Evolutionary conservation across 345 rosid genomes (phyloP), one percentile per base, ranked within the genome.

Genomic region (Euphorbia lathyris): DNA sequence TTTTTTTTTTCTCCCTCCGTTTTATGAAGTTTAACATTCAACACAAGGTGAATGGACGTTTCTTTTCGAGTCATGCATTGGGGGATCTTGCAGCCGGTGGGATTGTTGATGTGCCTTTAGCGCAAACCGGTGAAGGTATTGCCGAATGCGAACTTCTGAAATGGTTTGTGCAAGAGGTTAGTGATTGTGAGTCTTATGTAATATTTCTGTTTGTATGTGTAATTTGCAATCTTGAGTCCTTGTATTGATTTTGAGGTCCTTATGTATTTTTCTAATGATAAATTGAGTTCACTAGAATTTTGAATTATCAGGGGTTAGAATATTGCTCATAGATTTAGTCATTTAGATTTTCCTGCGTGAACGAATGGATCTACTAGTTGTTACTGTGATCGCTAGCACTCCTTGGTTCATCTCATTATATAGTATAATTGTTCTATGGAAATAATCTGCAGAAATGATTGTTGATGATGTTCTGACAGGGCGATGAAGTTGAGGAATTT

Each of bases 101-200:
- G 86, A 51, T 45, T 80, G 79, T 91, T 48, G 96, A 91, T 69
- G 96, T 93, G 47, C 97, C 96, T 40, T 78, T 90, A 17, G 98
- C 98, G 20, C 98, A 94, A 81, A 94, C 98, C 30, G 98, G 98
- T 48, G 98, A 94, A 83, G 97, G 98, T 58, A 94, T 94, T 76
- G 97, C 98, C 20, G 97, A 94, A 74, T 94, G 97, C 67, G 98
- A 94, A 75, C 90, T 94, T 58, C 87, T 94, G 57, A 86, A 86
- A 71, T 94, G 98, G 98, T 91, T 86, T 76, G 93, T 94, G 50
- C 74, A 86, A 72, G 93, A 94, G 97, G 98, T 88, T 72, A 76
- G 82, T 72, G 67, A 51, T 2, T 13, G 22, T 51, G 9, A 47
- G 19, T 43, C 6, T 47, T 13, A n/a, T n/a, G n/a, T n/a, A n/a